These are phyloP conservation scores for Thuidium tamariscinum DNA, from an alignment of 225 moss, liverwort and hornwort species.

Conservation along the genomic window DNA sequence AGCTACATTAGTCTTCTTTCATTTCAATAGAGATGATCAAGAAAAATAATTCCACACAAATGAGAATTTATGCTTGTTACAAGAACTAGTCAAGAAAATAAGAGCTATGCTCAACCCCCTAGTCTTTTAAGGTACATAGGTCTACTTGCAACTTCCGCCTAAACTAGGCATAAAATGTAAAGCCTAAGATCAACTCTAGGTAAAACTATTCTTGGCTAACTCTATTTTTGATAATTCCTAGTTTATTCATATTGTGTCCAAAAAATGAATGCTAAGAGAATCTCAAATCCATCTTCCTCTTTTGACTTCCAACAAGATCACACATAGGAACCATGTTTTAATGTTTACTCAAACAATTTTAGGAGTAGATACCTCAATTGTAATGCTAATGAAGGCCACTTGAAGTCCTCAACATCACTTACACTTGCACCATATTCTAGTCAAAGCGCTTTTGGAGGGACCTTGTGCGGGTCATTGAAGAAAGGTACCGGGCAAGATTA, in stretches of 20 bases:
- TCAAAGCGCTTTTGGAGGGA: slow-evolving; percentile 4
- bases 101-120: too few relatives aligned
- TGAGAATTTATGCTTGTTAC: too few relatives aligned
- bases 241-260: too few relatives aligned
- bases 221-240: too few relatives aligned
- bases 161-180: background rate
- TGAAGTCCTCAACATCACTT: background rate
- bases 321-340: background rate
- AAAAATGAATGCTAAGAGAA: background rate
- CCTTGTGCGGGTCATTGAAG: background rate
- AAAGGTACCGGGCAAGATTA: slow-evolving; percentile 86
- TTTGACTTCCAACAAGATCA: background rate
- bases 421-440: background rate
- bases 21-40: too few relatives aligned
- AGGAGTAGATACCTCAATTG: background rate
- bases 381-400: background rate
- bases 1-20: too few relatives aligned
- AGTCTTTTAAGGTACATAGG: background rate
- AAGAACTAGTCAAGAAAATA: too few relatives aligned
- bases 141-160: too few relatives aligned
- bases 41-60: too few relatives aligned
- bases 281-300: background rate
- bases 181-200: too few relatives aligned
- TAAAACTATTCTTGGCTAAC: background rate
- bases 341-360: background rate